Base-by-base conservation (phyloP, 1,139 yeast species). In the Candida tropicalis region DNA sequence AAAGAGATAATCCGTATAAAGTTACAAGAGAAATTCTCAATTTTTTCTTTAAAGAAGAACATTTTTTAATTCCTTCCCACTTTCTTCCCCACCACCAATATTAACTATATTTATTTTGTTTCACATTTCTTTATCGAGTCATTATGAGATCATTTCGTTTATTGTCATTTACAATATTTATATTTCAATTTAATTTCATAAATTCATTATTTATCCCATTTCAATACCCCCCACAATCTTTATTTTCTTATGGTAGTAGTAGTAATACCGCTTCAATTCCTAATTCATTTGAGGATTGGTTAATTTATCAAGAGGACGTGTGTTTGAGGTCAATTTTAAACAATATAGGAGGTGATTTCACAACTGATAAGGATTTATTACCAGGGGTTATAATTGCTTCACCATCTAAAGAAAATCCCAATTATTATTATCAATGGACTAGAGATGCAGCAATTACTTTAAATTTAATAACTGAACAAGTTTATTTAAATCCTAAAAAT, bases 341-440 rank as follows among this genome's bases (percentile, higher is more conserved):
- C 25, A 87, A 87, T 57, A 80, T 86, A 44, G 93, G 91, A 4
- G 34, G 38, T 11, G 31, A 37, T 16, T 46, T 62, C 18, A 47
- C 62, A 53, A 44, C 60, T 52, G 34, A 57, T 45, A 54, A 59
- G 9, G 54, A 54, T 9, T 52, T 59, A 1, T 59, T 59, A 2
- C 75, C 71, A 35, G 97, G 97, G 22, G 88, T 80, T 3, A 85
- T 89, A 3, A 73, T 91, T 48, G 98, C 98, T 1, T 84, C 95
- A 7, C 95, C 96, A 3, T 87, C 96, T 0, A 76, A 62, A 43
- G 5, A 42, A 0, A 51, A 70, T 17, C 98, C 98, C 0, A 76
- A 91, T 62, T 91, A 91, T 60, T 90, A 79, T 55, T 91, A 79
- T 58, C 96, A 87, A 56, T 91, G 99, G 99, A 77, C 81, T 2